A percentile compares a stretch with the other conserved stretches of the same genome.
Conservation (phyloP, 1,284 basidiomycete species). For the Cystobasidiaceae sp. region DNA sequence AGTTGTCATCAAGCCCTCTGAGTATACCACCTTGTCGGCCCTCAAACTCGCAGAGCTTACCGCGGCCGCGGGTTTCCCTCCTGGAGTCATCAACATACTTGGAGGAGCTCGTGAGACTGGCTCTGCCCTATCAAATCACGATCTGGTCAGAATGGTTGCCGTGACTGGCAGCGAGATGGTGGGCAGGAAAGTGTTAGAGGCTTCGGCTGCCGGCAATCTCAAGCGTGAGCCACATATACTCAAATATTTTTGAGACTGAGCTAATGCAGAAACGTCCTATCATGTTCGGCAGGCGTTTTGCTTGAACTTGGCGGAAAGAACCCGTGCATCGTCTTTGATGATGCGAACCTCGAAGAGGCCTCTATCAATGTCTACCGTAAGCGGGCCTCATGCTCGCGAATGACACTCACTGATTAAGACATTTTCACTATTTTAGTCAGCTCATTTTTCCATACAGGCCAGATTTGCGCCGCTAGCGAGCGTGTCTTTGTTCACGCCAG, state of each 20-base stretch:
- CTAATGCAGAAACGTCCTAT: neutral
- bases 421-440: neutral
- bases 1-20: constrained; percentile 38
- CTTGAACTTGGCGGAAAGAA: constrained; percentile 35
- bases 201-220: constrained; percentile 32
- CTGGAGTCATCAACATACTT: constrained; percentile 36
- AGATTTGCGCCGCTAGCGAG: neutral
- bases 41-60: constrained; percentile 33
- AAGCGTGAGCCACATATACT: constrained; percentile 46
- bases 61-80: constrained; percentile 38
- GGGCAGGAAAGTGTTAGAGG: constrained; percentile 20
- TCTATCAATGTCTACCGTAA: neutral
- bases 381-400: too few relatives aligned
- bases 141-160: neutral
- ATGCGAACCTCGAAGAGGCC: constrained; percentile 2
- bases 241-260: constrained; percentile 42
- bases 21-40: constrained; percentile 38
- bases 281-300: neutral
- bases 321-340: constrained; percentile 46
- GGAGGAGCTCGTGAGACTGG: constrained; percentile 12
- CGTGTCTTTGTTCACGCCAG: constrained; percentile 32
- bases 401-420: too few relatives aligned
- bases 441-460: neutral
- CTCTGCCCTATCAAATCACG: neutral
- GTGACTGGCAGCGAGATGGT: constrained; percentile 37